A percentile compares a stretch with the other conserved stretches of the same genome.
These are phyloP conservation scores for Teunomyces barrocoloradensis DNA, from an alignment of 805 yeast species.

Conservation along the genomic window DNA sequence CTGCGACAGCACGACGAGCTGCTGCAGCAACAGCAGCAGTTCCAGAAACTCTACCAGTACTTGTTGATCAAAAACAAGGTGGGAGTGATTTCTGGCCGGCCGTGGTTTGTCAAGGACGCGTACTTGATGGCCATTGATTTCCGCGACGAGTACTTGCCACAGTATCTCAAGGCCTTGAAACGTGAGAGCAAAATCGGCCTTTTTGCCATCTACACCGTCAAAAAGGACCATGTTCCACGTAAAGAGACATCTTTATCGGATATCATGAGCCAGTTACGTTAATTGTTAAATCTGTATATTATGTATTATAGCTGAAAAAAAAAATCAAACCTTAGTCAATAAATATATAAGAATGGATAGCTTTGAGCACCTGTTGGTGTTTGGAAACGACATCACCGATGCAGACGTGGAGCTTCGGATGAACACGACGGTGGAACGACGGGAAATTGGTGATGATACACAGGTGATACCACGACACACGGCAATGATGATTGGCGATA, in stretches of 20 bases:
- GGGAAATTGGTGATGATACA: not conserved
- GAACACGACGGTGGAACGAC: not conserved
- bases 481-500: not conserved
- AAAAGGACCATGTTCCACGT: constrained; percentile 32
- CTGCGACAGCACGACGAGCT: constrained; percentile 15
- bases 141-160: constrained; percentile 19
- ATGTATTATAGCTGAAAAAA: not conserved
- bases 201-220: constrained; percentile 36
- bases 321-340: not conserved
- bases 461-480: not conserved
- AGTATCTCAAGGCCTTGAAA: constrained; percentile 15
- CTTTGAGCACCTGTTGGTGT: constrained; percentile 5
- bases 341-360: not conserved
- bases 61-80: constrained; percentile 46
- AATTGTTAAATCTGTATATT: not conserved
- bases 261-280: constrained; percentile 6
- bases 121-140: constrained; percentile 48
- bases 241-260: constrained; percentile 2
- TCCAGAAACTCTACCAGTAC: constrained; percentile 39
- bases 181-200: constrained; percentile 20
- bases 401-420: not conserved
- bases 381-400: constrained; percentile 3
- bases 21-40: constrained; percentile 14
- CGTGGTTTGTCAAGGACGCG: constrained; percentile 58
- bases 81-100: constrained; percentile 57